Percentiles rank a stretch among this genome's conserved stretches.
Conservation (phyloP, 1,284 basidiomycete species). For the Erythrobasidium hasegawianum region DNA sequence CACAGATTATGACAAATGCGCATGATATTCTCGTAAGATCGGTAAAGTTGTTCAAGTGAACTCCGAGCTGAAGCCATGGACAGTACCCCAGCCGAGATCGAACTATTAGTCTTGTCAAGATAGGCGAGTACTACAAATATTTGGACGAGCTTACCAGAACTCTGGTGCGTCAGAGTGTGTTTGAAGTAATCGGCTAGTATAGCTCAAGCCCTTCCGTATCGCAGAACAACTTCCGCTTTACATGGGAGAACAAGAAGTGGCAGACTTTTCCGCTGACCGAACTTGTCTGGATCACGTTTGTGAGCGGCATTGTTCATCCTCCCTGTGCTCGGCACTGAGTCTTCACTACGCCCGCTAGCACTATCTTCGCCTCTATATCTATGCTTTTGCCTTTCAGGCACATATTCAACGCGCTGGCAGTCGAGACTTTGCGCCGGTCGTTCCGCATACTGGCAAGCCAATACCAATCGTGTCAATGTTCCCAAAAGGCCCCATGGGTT, state of each 20-base stretch:
- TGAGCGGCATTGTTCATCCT: slow-evolving; percentile 10
- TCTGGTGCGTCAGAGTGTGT: slow-evolving; percentile 26
- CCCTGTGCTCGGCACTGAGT: neutral
- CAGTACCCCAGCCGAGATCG: slow-evolving; percentile 49
- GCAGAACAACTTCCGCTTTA: slow-evolving; percentile 43
- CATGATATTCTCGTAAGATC: slow-evolving; percentile 49
- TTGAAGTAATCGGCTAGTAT: neutral
- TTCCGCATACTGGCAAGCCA: slow-evolving; percentile 10
- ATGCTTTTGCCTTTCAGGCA: slow-evolving; percentile 52
- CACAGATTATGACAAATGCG: slow-evolving; percentile 50
- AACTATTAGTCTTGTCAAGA: slow-evolving; percentile 49
- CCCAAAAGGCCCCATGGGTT: slow-evolving; percentile 39
- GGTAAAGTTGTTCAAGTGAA: too few species aligned
- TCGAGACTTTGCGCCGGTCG: neutral
- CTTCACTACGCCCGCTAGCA: slow-evolving; percentile 45
- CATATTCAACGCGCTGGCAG: slow-evolving; percentile 48
- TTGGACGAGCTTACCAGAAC: slow-evolving; percentile 47
- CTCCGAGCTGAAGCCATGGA: neutral
- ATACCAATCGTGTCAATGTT: slow-evolving; percentile 34
- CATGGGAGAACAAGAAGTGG: slow-evolving; percentile 48
- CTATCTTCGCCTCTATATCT: slow-evolving; percentile 52
- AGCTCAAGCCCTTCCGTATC: neutral
- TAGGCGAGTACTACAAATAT: slow-evolving; percentile 52
- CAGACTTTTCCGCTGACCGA: slow-evolving; percentile 44
- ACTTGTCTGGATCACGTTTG: slow-evolving; percentile 43